Evolutionary conservation across 2,329 filamentous ascomycete species (phyloP).

Genomic region (Aspergillus oerlinghausenensis): DNA sequence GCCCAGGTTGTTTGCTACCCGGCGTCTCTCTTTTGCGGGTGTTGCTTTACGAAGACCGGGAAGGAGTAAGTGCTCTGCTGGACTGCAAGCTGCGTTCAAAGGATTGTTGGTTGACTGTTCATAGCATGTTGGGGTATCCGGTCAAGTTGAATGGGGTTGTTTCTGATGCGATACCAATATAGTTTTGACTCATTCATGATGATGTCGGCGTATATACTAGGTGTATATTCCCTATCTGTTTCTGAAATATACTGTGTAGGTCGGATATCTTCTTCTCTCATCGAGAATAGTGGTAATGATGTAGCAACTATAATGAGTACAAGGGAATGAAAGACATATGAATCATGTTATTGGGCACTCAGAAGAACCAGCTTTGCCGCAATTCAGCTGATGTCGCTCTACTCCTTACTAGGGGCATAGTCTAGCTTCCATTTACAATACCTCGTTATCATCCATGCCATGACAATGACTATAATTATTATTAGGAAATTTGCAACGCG

Average conservation of each 20-base stretch:
- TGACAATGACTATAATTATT: background rate
- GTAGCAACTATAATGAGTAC: background rate
- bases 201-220: background rate
- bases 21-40: slow-evolving; percentile 53
- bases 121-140: slow-evolving; percentile 49
- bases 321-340: no score
- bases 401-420: background rate
- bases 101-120: slow-evolving; percentile 14
- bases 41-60: slow-evolving; percentile 50
- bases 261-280: background rate
- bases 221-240: background rate
- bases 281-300: background rate
- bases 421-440: background rate
- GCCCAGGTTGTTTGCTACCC: slow-evolving; percentile 52
- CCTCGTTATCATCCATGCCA: background rate
- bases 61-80: slow-evolving; percentile 43
- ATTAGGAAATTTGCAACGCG: background rate
- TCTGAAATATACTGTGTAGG: background rate
- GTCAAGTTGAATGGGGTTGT: slow-evolving; percentile 50
- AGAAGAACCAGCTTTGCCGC: background rate
- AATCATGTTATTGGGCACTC: background rate
- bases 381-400: background rate
- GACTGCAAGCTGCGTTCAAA: background rate
- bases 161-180: slow-evolving; percentile 44
- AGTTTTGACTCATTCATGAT: background rate